A percentile compares a stretch with the other conserved stretches of the same genome.
Conservation (phyloP, 225 moss, liverwort and hornwort species). For the Lunularia cruciata region DNA sequence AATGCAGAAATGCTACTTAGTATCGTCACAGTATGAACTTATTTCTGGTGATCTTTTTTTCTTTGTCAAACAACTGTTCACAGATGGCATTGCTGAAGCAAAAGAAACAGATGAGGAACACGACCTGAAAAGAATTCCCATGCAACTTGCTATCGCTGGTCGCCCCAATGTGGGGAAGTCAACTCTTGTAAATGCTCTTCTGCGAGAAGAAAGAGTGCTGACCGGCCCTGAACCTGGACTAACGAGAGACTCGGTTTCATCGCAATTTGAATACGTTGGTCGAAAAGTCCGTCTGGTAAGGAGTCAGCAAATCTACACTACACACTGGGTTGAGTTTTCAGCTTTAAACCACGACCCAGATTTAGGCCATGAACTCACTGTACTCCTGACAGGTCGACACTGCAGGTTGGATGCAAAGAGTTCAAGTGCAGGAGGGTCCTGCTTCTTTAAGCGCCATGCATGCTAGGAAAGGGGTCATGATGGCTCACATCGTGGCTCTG, state of each 20-base stretch:
- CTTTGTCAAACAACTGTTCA: too few species aligned
- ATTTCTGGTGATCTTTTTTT: too few species aligned
- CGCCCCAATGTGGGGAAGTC: slow-evolving; percentile 98
- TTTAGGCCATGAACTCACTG: neutral
- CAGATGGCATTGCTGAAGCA: slow-evolving; percentile 8
- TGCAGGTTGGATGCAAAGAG: slow-evolving; percentile 99
- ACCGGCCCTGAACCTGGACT: slow-evolving; percentile 98
- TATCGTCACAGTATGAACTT: too few species aligned
- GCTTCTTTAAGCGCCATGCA: slow-evolving; percentile 92
- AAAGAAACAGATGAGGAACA: slow-evolving; percentile 45
- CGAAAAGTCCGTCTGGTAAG: slow-evolving; percentile 80
- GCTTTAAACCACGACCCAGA: neutral
- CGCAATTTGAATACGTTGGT: slow-evolving; percentile 72
- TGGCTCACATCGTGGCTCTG: slow-evolving; percentile 86
- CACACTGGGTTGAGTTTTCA: neutral
- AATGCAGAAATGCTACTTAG: too few species aligned
- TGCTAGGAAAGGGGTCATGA: slow-evolving; percentile 82
- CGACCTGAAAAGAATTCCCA: slow-evolving; percentile 58
- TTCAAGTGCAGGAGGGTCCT: slow-evolving; percentile 76
- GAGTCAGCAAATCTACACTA: neutral
- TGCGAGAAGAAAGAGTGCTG: slow-evolving; percentile 83
- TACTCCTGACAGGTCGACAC: slow-evolving; percentile 72
- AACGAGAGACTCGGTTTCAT: slow-evolving; percentile 82
- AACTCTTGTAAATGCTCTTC: slow-evolving; percentile 78
- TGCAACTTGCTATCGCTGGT: slow-evolving; percentile 94